Evolutionary conservation across 306 rosid species (phyloP).

Genomic region (Trichosanthes cucumerina): DNA sequence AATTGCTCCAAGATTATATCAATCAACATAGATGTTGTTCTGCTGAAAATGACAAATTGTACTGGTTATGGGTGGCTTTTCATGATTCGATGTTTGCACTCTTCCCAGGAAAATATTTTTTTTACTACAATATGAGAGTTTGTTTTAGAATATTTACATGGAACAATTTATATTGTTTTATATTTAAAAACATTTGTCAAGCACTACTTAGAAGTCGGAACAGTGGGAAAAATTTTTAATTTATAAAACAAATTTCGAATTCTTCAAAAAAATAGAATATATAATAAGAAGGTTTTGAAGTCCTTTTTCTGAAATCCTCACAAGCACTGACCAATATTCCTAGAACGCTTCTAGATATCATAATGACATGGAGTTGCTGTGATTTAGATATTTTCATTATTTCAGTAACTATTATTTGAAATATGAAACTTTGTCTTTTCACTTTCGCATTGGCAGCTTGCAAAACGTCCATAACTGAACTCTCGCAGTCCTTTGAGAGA

Average conservation of each 20-base stretch:
- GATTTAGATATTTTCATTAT: not conserved
- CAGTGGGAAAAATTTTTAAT: not conserved
- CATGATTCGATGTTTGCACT: not conserved
- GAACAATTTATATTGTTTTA: not conserved
- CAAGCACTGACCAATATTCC: not conserved
- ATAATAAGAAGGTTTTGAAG: not conserved
- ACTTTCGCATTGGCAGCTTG: slow-evolving; percentile 40
- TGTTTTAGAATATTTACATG: not conserved
- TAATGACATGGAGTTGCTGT: not conserved
- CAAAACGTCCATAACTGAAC: slow-evolving; percentile 53
- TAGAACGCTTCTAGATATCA: not conserved
- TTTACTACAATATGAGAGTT: not conserved
- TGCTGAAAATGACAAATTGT: not conserved
- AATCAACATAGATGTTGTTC: not conserved
- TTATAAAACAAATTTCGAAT: not conserved
- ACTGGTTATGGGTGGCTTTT: not conserved
- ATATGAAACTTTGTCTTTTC: not conserved
- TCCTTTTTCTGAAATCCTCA: not conserved
- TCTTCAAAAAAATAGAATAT: not conserved
- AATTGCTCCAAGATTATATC: not conserved
- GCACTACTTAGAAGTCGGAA: not conserved
- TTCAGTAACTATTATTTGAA: not conserved
- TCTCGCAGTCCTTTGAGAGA: slow-evolving; percentile 68
- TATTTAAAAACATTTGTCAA: not conserved
- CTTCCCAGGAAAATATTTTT: not conserved